Evolutionary conservation across 805 yeast genomes (phyloP).

Genomic region (Crinitomyces ghanaensis): DNA sequence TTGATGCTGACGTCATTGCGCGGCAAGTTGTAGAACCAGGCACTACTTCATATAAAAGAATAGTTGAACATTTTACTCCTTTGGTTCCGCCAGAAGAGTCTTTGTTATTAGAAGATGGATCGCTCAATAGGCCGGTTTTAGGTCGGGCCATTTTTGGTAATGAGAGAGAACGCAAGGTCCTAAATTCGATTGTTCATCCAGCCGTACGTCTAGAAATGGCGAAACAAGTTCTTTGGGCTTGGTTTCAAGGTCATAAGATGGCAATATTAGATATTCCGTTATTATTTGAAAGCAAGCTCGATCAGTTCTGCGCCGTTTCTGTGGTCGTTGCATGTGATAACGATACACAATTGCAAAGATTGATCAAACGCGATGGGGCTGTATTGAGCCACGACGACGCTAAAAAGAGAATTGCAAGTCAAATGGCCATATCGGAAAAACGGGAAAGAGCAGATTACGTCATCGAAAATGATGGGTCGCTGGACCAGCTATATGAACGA

Average conservation of each 20-base stretch:
- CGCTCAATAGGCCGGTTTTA: conserved; percentile 57
- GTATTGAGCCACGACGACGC: conserved; percentile 59
- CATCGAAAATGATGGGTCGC: conserved; percentile 46
- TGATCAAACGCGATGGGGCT: conserved; percentile 56
- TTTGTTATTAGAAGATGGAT: conserved; percentile 3
- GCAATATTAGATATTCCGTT: conserved; percentile 85
- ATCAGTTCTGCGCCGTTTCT: conserved; percentile 56
- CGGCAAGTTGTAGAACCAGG: conserved; percentile 79
- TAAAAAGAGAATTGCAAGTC: conserved; percentile 57
- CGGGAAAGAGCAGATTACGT: conserved; percentile 50
- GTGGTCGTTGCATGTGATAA: conserved; percentile 55
- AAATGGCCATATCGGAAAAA: conserved; percentile 55
- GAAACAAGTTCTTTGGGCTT: conserved; percentile 42
- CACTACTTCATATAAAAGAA: conserved; percentile 50
- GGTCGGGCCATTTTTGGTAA: conserved; percentile 73
- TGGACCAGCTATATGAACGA: conserved; percentile 33
- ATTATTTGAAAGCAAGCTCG: conserved; percentile 68
- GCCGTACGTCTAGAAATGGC: conserved; percentile 63
- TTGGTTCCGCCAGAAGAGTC: conserved; percentile 31
- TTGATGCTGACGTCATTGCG: conserved; percentile 91
- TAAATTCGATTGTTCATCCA: conserved; percentile 80
- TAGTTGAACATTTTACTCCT: conserved; percentile 47
- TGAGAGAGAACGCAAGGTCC: conserved; percentile 40
- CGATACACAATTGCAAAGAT: conserved; percentile 49
- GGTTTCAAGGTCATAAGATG: conserved; percentile 43